Conservation (phyloP, 352 stramenopile species). For the Phytophthora meadii region DNA sequence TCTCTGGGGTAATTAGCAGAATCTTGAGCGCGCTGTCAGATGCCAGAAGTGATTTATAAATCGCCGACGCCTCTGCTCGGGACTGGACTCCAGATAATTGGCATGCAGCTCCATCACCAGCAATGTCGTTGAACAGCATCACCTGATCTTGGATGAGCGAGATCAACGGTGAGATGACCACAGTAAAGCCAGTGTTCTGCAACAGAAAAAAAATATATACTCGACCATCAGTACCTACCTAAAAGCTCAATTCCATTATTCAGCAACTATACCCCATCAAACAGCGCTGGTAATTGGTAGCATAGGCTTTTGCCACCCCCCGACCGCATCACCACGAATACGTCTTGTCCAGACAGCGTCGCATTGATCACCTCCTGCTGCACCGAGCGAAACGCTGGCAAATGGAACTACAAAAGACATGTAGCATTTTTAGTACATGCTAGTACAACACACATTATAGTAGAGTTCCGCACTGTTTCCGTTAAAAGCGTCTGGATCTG, state of each 20-base stretch:
- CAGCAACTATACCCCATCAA: slow-evolving; percentile 51
- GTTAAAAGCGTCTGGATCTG: slow-evolving; percentile 40
- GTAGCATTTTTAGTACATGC: too few species aligned
- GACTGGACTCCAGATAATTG: slow-evolving; percentile 66
- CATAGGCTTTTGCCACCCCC: slow-evolving; percentile 88
- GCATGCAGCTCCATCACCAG: slow-evolving; percentile 54
- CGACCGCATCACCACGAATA: slow-evolving; percentile 94
- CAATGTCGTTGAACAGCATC: slow-evolving; percentile 82
- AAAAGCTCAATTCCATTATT: not conserved
- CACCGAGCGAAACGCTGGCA: slow-evolving; percentile 88
- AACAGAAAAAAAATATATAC: too few species aligned
- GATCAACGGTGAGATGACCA: slow-evolving; percentile 93
- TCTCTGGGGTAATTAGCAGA: slow-evolving; percentile 94
- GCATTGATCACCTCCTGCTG: slow-evolving; percentile 93
- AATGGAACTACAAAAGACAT: slow-evolving; percentile 59
- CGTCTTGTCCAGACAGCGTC: slow-evolving; percentile 88
- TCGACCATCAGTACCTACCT: too few species aligned
- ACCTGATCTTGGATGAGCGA: slow-evolving; percentile 95
- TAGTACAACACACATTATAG: too few species aligned
- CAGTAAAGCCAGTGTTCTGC: slow-evolving; percentile 72
- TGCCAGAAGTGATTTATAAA: slow-evolving; percentile 88
- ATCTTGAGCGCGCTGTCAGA: slow-evolving; percentile 68
- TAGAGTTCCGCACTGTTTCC: slow-evolving; percentile 20
- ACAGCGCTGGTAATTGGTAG: slow-evolving; percentile 90
- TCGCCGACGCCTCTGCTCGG: slow-evolving; percentile 55